phyloP scores from a whole-genome alignment of 169 alveolate genomes.

The Cryptosporidium meleagridis region DNA sequence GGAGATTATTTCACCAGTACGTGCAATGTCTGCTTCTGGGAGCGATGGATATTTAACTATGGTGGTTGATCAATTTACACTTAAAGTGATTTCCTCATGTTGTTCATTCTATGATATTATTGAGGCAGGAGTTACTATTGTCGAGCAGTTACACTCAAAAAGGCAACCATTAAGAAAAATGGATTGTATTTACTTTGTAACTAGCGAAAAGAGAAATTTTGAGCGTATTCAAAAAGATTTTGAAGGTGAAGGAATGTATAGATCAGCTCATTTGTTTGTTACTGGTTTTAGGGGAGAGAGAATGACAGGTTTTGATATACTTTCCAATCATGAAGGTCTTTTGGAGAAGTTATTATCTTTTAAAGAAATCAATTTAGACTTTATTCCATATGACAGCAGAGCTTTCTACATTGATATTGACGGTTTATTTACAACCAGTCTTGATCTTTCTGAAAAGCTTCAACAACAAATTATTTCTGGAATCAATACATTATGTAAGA shows the following conservation, averaged over 20 bases:
- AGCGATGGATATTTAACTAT: slow-evolving; percentile 70
- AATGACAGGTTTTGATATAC: slow-evolving; percentile 3
- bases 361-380: slow-evolving; percentile 80
- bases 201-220: slow-evolving; percentile 41
- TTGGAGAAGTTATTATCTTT: slow-evolving; percentile 22
- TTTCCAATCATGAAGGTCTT: neutral
- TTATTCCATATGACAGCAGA: slow-evolving; percentile 83
- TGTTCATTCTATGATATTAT: slow-evolving; percentile 83
- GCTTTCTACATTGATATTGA: slow-evolving; percentile 76
- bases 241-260: slow-evolving; percentile 49
- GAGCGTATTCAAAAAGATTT: slow-evolving; percentile 11
- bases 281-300: slow-evolving; percentile 48
- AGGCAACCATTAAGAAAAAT: slow-evolving; percentile 81
- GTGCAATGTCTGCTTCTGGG: slow-evolving; percentile 54
- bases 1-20: slow-evolving; percentile 66
- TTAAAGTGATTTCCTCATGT: slow-evolving; percentile 83
- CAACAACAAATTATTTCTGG: slow-evolving; percentile 28
- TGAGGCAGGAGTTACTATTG: slow-evolving; percentile 86
- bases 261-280: slow-evolving; percentile 53
- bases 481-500: slow-evolving; percentile 60
- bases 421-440: slow-evolving; percentile 13
- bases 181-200: slow-evolving; percentile 81
- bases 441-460: slow-evolving; percentile 18
- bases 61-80: slow-evolving; percentile 82
- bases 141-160: slow-evolving; percentile 80